Evolutionary conservation across 169 alveolate genomes (phyloP).

Genomic region (Perkinsus chesapeaki): DNA sequence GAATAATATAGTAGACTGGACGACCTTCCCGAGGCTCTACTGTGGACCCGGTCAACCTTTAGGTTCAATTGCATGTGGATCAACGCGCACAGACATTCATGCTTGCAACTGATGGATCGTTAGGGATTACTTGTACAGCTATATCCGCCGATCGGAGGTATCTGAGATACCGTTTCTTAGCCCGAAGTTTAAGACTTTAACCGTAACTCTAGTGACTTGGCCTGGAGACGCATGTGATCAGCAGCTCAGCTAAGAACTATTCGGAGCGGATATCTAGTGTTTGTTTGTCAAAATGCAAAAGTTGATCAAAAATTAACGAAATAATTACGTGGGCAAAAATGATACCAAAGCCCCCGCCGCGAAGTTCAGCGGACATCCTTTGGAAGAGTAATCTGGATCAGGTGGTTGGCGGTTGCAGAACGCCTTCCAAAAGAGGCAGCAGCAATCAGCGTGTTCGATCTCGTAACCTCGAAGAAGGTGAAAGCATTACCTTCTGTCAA

Average conservation of each 20-base stretch:
- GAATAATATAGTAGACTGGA: slow-evolving; percentile 45
- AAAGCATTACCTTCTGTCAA: slow-evolving; percentile 9
- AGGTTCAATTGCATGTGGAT: neutral
- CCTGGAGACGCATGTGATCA: too few species aligned
- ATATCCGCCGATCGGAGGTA: slow-evolving; percentile 28
- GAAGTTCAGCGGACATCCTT: too few species aligned
- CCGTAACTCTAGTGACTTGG: too few species aligned
- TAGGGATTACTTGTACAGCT: slow-evolving; percentile 44
- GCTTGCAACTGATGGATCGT: slow-evolving; percentile 47
- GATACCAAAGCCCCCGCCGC: too few species aligned
- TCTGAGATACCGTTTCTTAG: too few species aligned
- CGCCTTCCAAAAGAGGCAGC: slow-evolving; percentile 42
- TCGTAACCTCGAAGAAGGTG: slow-evolving; percentile 20
- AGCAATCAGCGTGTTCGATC: slow-evolving; percentile 35
- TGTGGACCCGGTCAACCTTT: slow-evolving; percentile 12
- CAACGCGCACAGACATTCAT: neutral
- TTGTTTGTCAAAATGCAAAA: too few species aligned
- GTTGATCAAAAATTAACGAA: too few species aligned
- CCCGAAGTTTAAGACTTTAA: too few species aligned
- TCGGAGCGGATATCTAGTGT: too few species aligned
- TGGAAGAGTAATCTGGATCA: neutral
- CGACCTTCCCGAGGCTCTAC: slow-evolving; percentile 36
- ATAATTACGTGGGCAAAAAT: too few species aligned
- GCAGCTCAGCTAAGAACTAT: too few species aligned
- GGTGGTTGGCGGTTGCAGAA: slow-evolving; percentile 49